A percentile compares a stretch with the other conserved stretches of the same genome.
These are phyloP conservation scores for Trichoderma parareesei DNA, from an alignment of 495 filamentous ascomycete species.

Conservation along the genomic window DNA sequence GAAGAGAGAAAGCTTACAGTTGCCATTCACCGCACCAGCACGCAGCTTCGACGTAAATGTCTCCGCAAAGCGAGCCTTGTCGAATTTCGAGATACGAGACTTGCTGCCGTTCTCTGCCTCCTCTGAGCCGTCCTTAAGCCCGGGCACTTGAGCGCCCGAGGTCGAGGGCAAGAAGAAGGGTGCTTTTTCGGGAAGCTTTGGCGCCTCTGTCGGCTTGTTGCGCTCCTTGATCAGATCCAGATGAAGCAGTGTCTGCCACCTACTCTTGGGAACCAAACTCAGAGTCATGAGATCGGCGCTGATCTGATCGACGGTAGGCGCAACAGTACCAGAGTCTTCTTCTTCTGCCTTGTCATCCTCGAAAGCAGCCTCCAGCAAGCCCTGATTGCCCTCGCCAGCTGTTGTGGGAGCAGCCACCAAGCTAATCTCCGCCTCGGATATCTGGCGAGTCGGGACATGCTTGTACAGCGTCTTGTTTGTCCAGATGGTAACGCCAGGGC, in stretches of 20 bases:
- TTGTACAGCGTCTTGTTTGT: conserved; percentile 86
- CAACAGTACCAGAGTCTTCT: conserved; percentile 39
- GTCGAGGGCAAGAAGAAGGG: conserved; percentile 90
- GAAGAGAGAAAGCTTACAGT: conserved; percentile 38
- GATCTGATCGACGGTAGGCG: conserved; percentile 62
- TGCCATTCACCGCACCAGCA: conserved; percentile 32
- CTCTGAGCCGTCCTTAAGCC: conserved; percentile 17
- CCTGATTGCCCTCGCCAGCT: conserved; percentile 76
- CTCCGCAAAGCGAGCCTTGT: conserved; percentile 31
- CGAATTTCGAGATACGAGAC: conserved; percentile 34
- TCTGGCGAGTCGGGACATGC: conserved; percentile 72
- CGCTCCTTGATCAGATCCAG: conserved; percentile 84
- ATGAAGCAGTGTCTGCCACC: conserved; percentile 89
- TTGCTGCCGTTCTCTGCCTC: conserved; percentile 17
- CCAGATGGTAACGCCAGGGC: conserved; percentile 88
- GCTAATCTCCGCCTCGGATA: conserved; percentile 65
- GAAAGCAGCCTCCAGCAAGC: conserved; percentile 59
- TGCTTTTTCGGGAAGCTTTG: conserved; percentile 86
- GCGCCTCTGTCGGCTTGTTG: conserved; percentile 88
- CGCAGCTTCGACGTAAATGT: conserved; percentile 56
- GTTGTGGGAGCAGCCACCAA: conserved; percentile 55
- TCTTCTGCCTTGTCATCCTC: conserved; percentile 36
- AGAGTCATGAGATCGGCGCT: conserved; percentile 74
- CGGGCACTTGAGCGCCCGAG: conserved; percentile 27
- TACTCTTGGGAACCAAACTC: conserved; percentile 75